phyloP scores from a whole-genome alignment of 116 monocot species.

The Phalaenopsis hybrid region DNA sequence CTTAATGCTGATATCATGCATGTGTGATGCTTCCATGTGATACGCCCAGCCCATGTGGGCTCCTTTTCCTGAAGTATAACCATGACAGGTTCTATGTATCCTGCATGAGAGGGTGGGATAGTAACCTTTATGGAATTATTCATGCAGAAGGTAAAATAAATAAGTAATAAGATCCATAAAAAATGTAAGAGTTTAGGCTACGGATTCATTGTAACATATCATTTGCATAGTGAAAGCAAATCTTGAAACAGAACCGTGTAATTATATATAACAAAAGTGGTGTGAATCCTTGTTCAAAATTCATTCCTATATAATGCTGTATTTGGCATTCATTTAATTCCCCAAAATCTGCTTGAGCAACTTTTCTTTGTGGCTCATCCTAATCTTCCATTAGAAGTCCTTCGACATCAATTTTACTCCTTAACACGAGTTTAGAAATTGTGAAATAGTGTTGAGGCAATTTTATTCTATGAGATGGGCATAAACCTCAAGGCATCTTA shows the following conservation, averaged over 20 bases:
- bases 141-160: not conserved
- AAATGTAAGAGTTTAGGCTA: not conserved
- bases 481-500: too few species aligned
- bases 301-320: not conserved
- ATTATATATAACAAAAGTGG: not conserved
- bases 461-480: too few species aligned
- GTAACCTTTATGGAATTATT: not conserved
- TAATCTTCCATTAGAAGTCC: not conserved
- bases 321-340: not conserved
- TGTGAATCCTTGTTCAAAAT: not conserved
- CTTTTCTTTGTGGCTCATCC: not conserved
- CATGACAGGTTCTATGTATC: constrained; percentile 98
- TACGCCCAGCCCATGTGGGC: constrained; percentile 95
- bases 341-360: not conserved
- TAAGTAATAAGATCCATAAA: not conserved
- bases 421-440: not conserved
- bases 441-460: too few species aligned
- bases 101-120: constrained; percentile 27
- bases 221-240: not conserved
- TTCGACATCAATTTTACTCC: not conserved
- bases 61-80: constrained; percentile 86
- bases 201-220: not conserved
- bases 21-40: constrained; percentile 87
- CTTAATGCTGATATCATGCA: constrained; percentile 93
- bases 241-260: not conserved